These are phyloP conservation scores for Phoenix roebelenii DNA, from an alignment of 176 grass and related monocot genomes.

Conservation along the genomic window DNA sequence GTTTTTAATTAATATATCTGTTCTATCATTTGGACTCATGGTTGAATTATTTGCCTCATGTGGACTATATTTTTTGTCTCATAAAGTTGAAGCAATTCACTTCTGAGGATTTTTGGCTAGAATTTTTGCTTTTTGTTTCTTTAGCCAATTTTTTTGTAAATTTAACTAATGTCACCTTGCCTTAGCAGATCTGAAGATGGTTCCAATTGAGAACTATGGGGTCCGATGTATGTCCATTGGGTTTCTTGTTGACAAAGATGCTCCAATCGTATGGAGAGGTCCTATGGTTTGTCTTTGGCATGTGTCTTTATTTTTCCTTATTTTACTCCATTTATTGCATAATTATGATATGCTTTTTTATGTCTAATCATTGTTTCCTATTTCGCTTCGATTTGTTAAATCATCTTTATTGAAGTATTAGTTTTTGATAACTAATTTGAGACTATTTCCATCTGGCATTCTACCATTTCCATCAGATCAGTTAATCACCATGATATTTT, in stretches of 20 bases:
- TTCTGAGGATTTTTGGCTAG: too few species aligned
- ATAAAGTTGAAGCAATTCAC: too few species aligned
- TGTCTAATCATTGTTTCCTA: too few species aligned
- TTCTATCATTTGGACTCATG: too few species aligned
- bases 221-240: constrained; percentile 90
- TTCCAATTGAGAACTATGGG: constrained; percentile 85
- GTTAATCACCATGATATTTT: too few species aligned
- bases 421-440: too few species aligned
- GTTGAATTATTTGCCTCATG: too few species aligned
- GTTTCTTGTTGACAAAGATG: constrained; percentile 94
- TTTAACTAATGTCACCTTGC: constrained; percentile 1
- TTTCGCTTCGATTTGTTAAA: background rate
- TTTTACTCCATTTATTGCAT: constrained; percentile 6
- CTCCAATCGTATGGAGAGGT: constrained; percentile 94
- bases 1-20: too few species aligned
- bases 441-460: too few species aligned
- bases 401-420: too few species aligned
- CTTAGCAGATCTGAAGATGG: constrained; percentile 82
- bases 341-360: background rate
- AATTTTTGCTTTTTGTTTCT: background rate
- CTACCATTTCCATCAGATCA: too few species aligned
- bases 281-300: constrained; percentile 86
- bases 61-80: too few species aligned
- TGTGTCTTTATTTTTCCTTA: constrained; percentile 10
- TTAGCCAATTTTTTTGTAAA: background rate